Conservation (phyloP, 805 yeast genomes). For the Ogataea methylovora region DNA sequence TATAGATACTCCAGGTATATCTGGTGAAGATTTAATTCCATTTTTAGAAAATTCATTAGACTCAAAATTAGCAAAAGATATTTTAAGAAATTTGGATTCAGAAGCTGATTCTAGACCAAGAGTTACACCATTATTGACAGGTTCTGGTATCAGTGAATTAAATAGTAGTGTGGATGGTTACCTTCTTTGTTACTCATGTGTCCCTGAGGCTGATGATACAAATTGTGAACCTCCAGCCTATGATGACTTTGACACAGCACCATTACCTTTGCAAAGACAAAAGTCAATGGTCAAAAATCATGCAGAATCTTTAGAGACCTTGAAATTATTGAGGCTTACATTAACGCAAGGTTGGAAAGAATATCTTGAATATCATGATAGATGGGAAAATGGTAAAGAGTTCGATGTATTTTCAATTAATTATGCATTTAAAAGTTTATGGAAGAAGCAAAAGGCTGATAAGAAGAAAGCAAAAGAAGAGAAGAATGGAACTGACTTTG, state of each 20-base stretch:
- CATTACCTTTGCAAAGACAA: no score
- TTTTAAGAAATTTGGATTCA: constrained; percentile 53
- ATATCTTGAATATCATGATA: constrained; percentile 43
- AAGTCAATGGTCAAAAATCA: no score
- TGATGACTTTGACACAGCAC: constrained; percentile 16
- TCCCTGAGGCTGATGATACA: constrained; percentile 37
- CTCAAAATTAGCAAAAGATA: constrained; percentile 49
- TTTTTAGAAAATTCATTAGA: constrained; percentile 68
- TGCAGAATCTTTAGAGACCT: background rate
- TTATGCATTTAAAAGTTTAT: constrained; percentile 47
- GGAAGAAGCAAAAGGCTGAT: constrained; percentile 33
- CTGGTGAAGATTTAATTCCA: constrained; percentile 61
- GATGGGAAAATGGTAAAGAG: constrained; percentile 61
- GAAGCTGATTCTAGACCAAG: constrained; percentile 23
- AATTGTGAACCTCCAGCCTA: constrained; percentile 49
- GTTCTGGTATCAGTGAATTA: constrained; percentile 72
- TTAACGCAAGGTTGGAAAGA: constrained; percentile 72
- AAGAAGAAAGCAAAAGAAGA: background rate
- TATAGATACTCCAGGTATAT: constrained; percentile 69
- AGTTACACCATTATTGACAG: constrained; percentile 63
- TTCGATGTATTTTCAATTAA: constrained; percentile 58
- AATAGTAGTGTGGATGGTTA: constrained; percentile 76
- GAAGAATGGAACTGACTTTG: constrained; percentile 1
- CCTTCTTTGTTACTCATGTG: constrained; percentile 58
- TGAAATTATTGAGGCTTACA: constrained; percentile 42